A percentile compares a stretch with the other conserved stretches of the same genome.
Evolutionary conservation across 2,329 filamentous ascomycete genomes (phyloP).

Genomic region (Cercospora sp.): DNA sequence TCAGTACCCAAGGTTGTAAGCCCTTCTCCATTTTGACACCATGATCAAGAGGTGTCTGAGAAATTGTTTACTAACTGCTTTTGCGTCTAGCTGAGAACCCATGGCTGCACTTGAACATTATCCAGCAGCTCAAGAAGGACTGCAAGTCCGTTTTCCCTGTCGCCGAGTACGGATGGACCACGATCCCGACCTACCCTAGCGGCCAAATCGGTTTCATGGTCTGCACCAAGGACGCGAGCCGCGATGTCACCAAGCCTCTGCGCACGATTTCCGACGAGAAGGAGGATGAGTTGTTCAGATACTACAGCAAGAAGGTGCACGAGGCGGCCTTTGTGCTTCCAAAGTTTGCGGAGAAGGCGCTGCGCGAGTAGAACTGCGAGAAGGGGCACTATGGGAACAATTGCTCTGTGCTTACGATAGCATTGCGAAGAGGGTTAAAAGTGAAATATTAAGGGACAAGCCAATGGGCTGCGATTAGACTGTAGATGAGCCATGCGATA

Average conservation of each 20-base stretch:
- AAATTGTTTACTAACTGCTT: constrained; percentile 28
- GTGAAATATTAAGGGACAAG: background rate
- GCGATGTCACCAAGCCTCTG: constrained; percentile 81
- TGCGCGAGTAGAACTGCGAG: constrained; percentile 39
- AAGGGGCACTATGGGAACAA: background rate
- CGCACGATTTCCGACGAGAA: constrained; percentile 81
- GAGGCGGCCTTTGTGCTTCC: constrained; percentile 91
- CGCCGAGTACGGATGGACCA: constrained; percentile 98
- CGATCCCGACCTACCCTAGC: constrained; percentile 97
- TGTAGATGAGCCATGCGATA: constrained; percentile 2
- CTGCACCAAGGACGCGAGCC: constrained; percentile 88
- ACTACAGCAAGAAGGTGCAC: constrained; percentile 98
- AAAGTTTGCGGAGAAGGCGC: constrained; percentile 81
- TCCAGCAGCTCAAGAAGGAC: constrained; percentile 91
- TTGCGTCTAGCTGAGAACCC: constrained; percentile 82
- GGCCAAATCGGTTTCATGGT: constrained; percentile 99
- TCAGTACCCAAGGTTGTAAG: constrained; percentile 99
- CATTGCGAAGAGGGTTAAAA: background rate
- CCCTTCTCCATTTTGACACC: constrained; percentile 58
- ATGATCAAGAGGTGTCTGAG: constrained; percentile 21
- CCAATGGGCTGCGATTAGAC: background rate
- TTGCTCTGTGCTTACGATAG: background rate
- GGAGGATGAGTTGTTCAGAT: constrained; percentile 88
- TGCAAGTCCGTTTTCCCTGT: constrained; percentile 97
- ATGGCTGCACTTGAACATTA: constrained; percentile 95